Base-by-base conservation (phyloP, 2,329 filamentous ascomycete species). In the Microdochium bolleyi region DNA sequence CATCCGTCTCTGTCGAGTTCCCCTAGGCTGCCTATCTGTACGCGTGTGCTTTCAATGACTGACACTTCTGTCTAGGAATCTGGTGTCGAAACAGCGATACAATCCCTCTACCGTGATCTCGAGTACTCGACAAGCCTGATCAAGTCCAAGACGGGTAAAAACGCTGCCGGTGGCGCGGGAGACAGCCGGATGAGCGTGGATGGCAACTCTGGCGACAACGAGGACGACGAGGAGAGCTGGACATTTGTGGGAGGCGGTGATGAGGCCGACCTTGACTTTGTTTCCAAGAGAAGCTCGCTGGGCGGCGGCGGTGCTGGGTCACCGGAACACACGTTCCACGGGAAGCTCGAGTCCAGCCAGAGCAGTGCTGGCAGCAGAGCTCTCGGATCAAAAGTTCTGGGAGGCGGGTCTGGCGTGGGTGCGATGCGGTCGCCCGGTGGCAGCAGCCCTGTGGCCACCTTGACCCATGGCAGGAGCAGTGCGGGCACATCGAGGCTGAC, bases 51-150 rank as follows among this genome's bases (percentile, higher is more conserved):
- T n/a, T n/a, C n/a, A n/a, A 55, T 53, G 50, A 66, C 68, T 61
- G 73, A 64, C 60, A 25, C 24, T 27, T 46, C 21, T 21, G 25
- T 54, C 54, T 56, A 95, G 87, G 92, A 99, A 68, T 84, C 90
- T 58, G 94, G 94, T 34, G 91, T 96, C n/a, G 84, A 87, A 49
- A 88, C 79, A 4, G 94, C 92, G 5, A 94, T 97, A 56, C 89
- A 96, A 68, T 88, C 84, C 55, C 89, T 99, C 53, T 99, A 97
- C 66, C 87, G 94, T 44, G 92, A 97, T 66, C 79, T 97, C 53
- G 94, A 97, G 65, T 96, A 96, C 62, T 92, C 94, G 37, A 88
- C 83, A 68, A 87, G 86, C 16, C 76, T 97, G 48, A 87, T 96
- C 66, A 88, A 87, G 68, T 81, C 74, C 53, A 82, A 81, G 66